Evolutionary conservation across 2,329 filamentous ascomycete genomes (phyloP).

Genomic region (Triangularia setosa): DNA sequence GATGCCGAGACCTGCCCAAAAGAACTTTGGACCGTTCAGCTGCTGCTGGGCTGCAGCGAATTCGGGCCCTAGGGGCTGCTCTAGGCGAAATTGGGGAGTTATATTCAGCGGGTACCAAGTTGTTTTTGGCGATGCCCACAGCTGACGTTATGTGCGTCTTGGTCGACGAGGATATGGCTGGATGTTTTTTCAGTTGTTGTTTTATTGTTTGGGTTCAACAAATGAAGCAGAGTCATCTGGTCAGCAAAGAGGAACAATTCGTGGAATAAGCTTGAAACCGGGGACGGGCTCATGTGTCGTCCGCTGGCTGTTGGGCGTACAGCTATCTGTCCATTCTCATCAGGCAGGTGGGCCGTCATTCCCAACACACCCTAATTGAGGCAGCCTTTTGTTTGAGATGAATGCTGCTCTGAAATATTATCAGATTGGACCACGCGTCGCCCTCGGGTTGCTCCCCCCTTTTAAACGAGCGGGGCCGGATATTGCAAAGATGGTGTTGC

Average conservation of each 20-base stretch:
- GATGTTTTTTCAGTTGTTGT: not conserved
- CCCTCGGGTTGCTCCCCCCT: not conserved
- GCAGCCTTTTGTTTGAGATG: not conserved
- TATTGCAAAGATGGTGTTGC: not conserved
- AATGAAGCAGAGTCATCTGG: not conserved
- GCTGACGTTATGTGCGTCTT: not conserved
- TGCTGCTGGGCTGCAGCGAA: too few relatives aligned
- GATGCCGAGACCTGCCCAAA: not conserved
- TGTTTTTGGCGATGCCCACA: not conserved
- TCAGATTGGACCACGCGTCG: not conserved
- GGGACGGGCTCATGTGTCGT: not conserved
- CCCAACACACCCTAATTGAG: slow-evolving; percentile 8
- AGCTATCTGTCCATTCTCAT: slow-evolving; percentile 1
- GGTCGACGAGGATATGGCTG: not conserved
- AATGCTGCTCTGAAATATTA: not conserved
- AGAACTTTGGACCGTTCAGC: not conserved
- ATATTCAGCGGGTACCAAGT: slow-evolving; percentile 1
- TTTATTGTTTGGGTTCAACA: not conserved
- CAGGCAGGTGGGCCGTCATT: slow-evolving; percentile 16
- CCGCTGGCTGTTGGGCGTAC: not conserved
- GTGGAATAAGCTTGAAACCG: not conserved
- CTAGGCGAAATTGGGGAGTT: slow-evolving; percentile 15
- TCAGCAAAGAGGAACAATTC: too few relatives aligned
- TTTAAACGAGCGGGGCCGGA: not conserved
- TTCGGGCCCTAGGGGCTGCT: not conserved